Base-by-base conservation (phyloP, 768 basidiomycete species). In the Hortiboletus campestris region DNA sequence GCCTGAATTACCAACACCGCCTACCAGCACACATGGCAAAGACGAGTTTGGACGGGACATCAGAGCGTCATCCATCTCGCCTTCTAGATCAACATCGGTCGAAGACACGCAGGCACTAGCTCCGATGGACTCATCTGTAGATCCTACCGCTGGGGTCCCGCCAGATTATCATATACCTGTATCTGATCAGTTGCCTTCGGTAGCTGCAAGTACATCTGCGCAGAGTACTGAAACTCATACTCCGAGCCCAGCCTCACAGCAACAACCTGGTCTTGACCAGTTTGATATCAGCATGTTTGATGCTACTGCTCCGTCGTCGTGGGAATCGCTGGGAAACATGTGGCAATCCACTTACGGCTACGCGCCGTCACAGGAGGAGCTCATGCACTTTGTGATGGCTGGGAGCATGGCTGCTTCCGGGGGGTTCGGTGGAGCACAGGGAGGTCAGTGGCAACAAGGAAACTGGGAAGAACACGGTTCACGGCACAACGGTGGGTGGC, bases 1-100 rank as follows among this genome's bases (percentile, higher is more conserved):
- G 59, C 57, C 69, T 63, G 61, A 68, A 52, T 52, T 65, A 54
- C 51, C 51, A 32, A 49, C 61, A 20, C 45, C 67, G 39, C 61
- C 59, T 66, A 60, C 59, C 49, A 73, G 66, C 46, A 67, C 67
- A 50, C 61, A 68, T n/a, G 84, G 75, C 54, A 90, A 84, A 72
- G 90, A 93, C 80, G 90, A 93, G 71, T 93, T 93, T 72, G 90
- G 91, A 62, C 85, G 91, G 63, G 89, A 92, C 68, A 79, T 91
- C 66, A 80, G 90, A 63, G 74, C 80, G 35, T 71, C 74, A 40
- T 84, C 88, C 38, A 51, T 57, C 46, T 68, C 71, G 53, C 69
- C 63, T 48, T 68, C 72, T 35, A 65, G 71, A 52, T 62, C 71
- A 4, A 49, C 43, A 48, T 67, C 67, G 44, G 56, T 52, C 53